Conservation (phyloP, 1,284 basidiomycete species). For the Testicularia cyperi region DNA sequence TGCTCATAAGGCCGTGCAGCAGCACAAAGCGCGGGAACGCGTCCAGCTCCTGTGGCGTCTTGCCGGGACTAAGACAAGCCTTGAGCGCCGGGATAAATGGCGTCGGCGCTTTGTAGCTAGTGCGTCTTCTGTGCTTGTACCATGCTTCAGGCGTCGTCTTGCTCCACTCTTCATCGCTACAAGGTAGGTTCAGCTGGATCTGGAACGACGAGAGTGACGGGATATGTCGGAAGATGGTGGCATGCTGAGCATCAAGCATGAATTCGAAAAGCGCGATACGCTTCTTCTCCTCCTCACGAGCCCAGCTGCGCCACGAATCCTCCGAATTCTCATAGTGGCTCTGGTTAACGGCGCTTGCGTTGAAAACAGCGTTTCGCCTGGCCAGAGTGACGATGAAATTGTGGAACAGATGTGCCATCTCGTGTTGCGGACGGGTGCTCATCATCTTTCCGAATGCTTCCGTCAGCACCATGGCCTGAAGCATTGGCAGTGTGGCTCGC, state of each 20-base stretch:
- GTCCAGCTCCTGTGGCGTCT: conserved; percentile 39
- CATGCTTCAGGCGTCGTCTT: conserved; percentile 37
- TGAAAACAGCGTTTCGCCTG: conserved; percentile 47
- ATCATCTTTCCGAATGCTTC: conserved; percentile 48
- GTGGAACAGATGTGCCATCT: conserved; percentile 51
- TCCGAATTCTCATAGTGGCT: conserved; percentile 27
- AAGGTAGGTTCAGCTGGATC: conserved; percentile 41
- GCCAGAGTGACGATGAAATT: conserved; percentile 48
- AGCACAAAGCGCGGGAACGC: conserved; percentile 42
- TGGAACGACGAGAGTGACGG: conserved; percentile 44
- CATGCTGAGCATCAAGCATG: conserved; percentile 46
- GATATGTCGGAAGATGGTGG: conserved; percentile 46
- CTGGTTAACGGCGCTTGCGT: conserved; percentile 18
- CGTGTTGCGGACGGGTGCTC: conserved; percentile 46
- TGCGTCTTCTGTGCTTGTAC: conserved; percentile 24
- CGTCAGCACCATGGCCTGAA: conserved; percentile 47
- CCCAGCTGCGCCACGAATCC: conserved; percentile 44
- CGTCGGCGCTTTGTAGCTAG: conserved; percentile 29
- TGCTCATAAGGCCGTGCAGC: conserved; percentile 48
- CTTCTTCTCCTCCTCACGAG: conserved; percentile 48
- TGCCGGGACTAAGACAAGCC: conserved; percentile 35
- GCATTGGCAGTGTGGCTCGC: conserved; percentile 40
- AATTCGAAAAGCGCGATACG: conserved; percentile 42
- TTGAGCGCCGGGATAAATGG: conserved; percentile 44
- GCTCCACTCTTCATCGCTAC: conserved; percentile 42